Conservation (phyloP, 495 filamentous ascomycete genomes). For the Aspergillus saccharolyticus region DNA sequence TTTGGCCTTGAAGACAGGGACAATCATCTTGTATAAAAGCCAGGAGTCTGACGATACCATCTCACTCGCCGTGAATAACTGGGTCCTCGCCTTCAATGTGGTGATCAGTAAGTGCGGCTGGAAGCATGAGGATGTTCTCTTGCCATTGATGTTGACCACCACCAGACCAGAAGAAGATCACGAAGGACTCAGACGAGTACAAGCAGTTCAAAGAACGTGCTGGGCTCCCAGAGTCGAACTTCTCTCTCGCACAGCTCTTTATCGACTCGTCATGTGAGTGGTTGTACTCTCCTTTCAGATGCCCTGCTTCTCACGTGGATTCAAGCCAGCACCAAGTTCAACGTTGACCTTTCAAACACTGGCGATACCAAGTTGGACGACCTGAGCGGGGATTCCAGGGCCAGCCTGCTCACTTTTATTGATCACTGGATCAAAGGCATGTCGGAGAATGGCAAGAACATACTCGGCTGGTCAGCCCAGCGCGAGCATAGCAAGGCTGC, state of each 20-base stretch:
- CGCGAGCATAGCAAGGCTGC: neutral
- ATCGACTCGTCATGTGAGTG: neutral
- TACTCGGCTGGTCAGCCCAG: neutral
- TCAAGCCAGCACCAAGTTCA: neutral
- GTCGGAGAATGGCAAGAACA: neutral
- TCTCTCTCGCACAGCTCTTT: neutral
- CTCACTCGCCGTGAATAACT: neutral
- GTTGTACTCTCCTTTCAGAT: too few relatives aligned
- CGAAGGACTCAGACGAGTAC: neutral
- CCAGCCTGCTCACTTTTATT: neutral
- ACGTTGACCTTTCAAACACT: neutral
- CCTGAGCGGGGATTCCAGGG: neutral
- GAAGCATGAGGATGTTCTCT: too few relatives aligned
- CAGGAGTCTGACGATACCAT: neutral
- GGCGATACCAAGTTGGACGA: neutral
- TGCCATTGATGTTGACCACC: too few relatives aligned
- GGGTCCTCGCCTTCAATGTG: too few relatives aligned
- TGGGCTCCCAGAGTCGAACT: neutral
- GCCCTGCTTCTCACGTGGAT: neutral
- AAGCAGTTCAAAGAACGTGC: neutral
- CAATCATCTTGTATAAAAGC: neutral
- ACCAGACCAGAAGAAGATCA: too few relatives aligned
- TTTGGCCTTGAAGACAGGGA: neutral
- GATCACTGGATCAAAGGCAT: neutral
- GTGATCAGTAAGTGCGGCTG: too few relatives aligned